These are phyloP conservation scores for Tylopilus cervinicoccineus DNA, from an alignment of 768 basidiomycete genomes.

Conservation along the genomic window DNA sequence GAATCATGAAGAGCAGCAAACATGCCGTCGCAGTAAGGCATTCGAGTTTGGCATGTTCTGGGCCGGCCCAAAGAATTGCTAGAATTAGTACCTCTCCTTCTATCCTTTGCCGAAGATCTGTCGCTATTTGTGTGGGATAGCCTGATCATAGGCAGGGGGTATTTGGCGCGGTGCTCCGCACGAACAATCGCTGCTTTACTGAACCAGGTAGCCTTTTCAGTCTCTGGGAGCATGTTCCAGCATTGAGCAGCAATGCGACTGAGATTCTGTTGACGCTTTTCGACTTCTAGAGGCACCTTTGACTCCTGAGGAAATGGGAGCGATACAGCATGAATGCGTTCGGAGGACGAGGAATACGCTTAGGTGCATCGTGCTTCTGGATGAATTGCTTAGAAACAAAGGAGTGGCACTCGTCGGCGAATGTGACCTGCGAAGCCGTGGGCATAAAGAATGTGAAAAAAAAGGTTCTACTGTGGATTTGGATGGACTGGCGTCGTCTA, in stretches of 20 bases:
- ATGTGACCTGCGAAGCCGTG: conserved; percentile 2
- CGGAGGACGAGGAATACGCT: conserved; percentile 44
- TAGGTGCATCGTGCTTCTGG: conserved; percentile 3
- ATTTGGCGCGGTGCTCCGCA: conserved; percentile 26
- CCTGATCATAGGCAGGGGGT: conserved; percentile 28
- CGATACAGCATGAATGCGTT: conserved; percentile 61
- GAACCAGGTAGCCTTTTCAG: conserved; percentile 36
- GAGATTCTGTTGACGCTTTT: conserved; percentile 53
- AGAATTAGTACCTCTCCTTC: conserved; percentile 29
- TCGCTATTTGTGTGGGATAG: conserved; percentile 21
- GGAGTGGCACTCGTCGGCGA: conserved; percentile 3
- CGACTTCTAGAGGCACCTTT: conserved; percentile 39
- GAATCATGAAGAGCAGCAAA: conserved; percentile 10
- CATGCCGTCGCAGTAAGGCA: conserved; percentile 12
- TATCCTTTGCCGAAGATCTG: conserved; percentile 20
- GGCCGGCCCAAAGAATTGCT: conserved; percentile 35
- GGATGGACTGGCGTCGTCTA: not conserved
- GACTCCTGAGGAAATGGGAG: conserved; percentile 44
- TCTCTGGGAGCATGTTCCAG: conserved; percentile 43
- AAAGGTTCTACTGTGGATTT: not conserved
- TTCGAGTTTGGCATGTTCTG: conserved; percentile 27
- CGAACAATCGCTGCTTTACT: conserved; percentile 25
- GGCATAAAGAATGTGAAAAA: conserved; percentile 1
- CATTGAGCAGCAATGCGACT: conserved; percentile 49
- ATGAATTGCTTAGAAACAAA: not conserved